These are phyloP conservation scores for Penicillium sp. DNA, from an alignment of 2,329 filamentous ascomycete genomes.

Conservation along the genomic window DNA sequence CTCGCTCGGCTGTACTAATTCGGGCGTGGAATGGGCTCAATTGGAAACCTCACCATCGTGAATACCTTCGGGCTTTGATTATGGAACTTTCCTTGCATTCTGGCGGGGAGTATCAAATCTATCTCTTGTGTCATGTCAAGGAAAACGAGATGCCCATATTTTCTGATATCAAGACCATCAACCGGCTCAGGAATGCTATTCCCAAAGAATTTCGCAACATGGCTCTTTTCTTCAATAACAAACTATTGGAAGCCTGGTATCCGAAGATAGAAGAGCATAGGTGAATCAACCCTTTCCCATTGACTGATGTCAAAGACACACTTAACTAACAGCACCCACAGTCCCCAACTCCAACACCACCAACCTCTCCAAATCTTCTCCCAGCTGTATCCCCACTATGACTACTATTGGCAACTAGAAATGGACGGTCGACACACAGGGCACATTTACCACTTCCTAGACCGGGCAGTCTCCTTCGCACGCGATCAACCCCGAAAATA, in stretches of 20 bases:
- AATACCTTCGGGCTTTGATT: constrained; percentile 81
- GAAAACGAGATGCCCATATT: constrained; percentile 71
- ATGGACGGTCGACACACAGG: constrained; percentile 67
- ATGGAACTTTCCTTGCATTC: constrained; percentile 71
- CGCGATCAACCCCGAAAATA: constrained; percentile 66
- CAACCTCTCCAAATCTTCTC: constrained; percentile 63
- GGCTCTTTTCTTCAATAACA: constrained; percentile 35
- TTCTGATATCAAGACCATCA: constrained; percentile 66
- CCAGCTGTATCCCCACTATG: constrained; percentile 62
- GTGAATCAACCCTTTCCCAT: constrained; percentile 17
- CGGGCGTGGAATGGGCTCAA: constrained; percentile 78
- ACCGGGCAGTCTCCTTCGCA: constrained; percentile 66
- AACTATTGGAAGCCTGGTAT: constrained; percentile 32
- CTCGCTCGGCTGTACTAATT: constrained; percentile 73
- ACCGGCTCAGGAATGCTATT: constrained; percentile 50
- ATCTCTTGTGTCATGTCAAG: constrained; percentile 76
- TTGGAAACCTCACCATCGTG: constrained; percentile 76
- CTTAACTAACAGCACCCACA: constrained; percentile 1
- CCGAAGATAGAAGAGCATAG: constrained; percentile 30
- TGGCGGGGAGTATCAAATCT: constrained; percentile 73
- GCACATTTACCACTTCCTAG: constrained; percentile 71
- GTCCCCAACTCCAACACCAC: constrained; percentile 48
- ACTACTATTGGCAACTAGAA: constrained; percentile 70
- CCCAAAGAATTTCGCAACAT: constrained; percentile 39
- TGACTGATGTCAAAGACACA: background rate